Evolutionary conservation across 331 rosid genomes (phyloP), one percentile per base, ranked within the genome.

Genomic region (Spiraea crenata): DNA sequence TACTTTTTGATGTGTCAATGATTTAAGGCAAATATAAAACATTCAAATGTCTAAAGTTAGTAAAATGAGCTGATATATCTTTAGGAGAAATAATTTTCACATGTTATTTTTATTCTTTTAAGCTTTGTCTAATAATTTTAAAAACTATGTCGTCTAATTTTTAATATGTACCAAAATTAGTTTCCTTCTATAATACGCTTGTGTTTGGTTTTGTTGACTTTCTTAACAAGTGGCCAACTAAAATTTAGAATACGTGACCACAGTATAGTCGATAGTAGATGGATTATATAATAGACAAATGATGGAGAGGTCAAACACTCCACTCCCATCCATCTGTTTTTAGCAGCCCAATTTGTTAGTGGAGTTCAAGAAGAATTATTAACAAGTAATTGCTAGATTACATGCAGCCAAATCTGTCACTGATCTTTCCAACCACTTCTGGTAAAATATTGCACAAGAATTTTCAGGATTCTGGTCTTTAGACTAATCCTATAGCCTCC

Each of bases 141-240:
- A n/a, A n/a, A n/a, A n/a, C n/a, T n/a, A n/a, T n/a, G n/a, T n/a
- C n/a, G n/a, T n/a, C n/a, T n/a, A 25, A 25, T 25, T 25, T 25
- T 25, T 25, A 25, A 25, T 25, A 25, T 25, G 31, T 1, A 2
- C 1, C 31, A 25, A 25, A 25, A 25, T 25, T 25, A 25, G 31
- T 25, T 25, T 25, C 31, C 31, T 25, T 25, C 31, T 25, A 25
- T 25, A 25, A 25, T 25, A 25, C 31, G 31, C 31, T 25, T 25
- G 31, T 25, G 31, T 25, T 25, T 25, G 1, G 31, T 25, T 25
- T 79, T 69, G 69, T 15, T 65, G 74, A 75, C 74, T 78, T 73
- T 72, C 42, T 51, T 9, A 25, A 0, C 31, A 25, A 25, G 31
- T 25, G 31, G 31, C 1, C 31, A 25, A 25, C 31, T 25, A 25